A percentile compares a stretch with the other conserved stretches of the same genome.
These are phyloP conservation scores for Coemansia guatemalensis DNA, from an alignment of 192 early-diverging fungal species.

Conservation along the genomic window DNA sequence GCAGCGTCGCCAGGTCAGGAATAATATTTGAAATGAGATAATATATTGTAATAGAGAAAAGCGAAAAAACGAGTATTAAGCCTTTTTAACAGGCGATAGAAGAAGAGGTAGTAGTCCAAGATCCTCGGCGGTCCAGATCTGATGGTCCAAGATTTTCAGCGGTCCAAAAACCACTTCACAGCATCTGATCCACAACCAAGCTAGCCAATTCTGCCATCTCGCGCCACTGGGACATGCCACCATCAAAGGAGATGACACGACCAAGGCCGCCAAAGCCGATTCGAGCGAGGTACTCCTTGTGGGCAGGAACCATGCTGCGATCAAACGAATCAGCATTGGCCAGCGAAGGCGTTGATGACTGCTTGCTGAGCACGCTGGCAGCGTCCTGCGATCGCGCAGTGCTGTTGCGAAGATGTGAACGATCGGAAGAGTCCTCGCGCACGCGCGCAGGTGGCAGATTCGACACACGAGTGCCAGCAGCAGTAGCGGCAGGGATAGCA, in stretches of 20 bases:
- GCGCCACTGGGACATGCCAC: conserved; percentile 42
- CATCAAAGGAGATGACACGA: conserved; percentile 37
- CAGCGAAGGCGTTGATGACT: conserved; percentile 43
- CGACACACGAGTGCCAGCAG: conserved; percentile 25
- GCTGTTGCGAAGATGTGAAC: conserved; percentile 11
- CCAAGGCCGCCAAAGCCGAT: conserved; percentile 54
- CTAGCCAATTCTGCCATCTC: conserved; percentile 51
- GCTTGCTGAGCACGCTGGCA: conserved; percentile 50
- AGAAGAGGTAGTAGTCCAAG: background rate
- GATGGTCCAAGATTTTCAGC: background rate
- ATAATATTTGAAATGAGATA: background rate
- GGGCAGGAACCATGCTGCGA: conserved; percentile 48
- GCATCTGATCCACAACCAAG: conserved; percentile 57
- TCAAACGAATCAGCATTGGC: conserved; percentile 33
- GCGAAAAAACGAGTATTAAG: background rate
- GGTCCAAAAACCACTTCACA: conserved; percentile 1
- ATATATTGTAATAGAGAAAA: conserved; percentile 5
- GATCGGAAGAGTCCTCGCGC: conserved; percentile 43
- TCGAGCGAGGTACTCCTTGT: conserved; percentile 42
- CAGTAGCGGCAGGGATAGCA: conserved; percentile 2
- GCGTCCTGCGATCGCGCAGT: conserved; percentile 37
- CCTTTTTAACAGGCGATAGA: background rate
- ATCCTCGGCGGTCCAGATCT: background rate
- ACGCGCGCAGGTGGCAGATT: conserved; percentile 36
- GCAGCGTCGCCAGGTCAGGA: conserved; percentile 22